Percentiles rank a stretch among this genome's conserved stretches.
Evolutionary conservation across 257 asterid species (phyloP).

Genomic region (Haberlea rhodopensis): DNA sequence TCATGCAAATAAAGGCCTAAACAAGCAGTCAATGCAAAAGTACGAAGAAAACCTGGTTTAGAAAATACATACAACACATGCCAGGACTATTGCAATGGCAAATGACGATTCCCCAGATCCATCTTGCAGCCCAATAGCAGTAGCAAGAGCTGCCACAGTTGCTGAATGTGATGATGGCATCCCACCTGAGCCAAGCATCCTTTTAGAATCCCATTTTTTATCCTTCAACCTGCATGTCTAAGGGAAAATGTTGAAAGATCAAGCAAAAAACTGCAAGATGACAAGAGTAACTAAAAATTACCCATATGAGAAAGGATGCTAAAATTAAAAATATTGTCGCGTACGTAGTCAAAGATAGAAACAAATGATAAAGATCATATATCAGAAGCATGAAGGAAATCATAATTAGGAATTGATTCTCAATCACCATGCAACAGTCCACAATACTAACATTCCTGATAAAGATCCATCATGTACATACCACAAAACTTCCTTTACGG

Average conservation of each 20-base stretch:
- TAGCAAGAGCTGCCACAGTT: constrained; percentile 78
- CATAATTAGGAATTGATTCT: no score
- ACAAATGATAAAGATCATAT: no score
- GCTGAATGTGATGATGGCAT: constrained; percentile 99
- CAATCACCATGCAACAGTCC: no score
- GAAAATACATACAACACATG: constrained; percentile 96
- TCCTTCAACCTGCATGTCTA: constrained; percentile 88
- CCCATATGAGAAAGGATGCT: constrained; percentile 18
- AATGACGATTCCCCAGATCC: constrained; percentile 75
- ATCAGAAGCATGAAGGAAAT: no score
- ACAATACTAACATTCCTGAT: no score
- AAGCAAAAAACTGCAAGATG: constrained; percentile 35
- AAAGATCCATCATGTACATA: no score
- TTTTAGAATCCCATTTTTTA: constrained; percentile 88
- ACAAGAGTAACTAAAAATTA: constrained; percentile 11
- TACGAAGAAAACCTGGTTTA: constrained; percentile 65
- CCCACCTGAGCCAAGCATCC: constrained; percentile 94
- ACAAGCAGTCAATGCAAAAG: constrained; percentile 39
- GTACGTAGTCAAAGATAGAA: no score
- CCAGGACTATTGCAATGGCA: constrained; percentile 87
- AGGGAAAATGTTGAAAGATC: constrained; percentile 42
- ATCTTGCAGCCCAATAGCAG: constrained; percentile 74
- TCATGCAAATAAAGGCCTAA: constrained; percentile 19
- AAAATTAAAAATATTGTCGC: no score
- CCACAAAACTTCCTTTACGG: no score